phyloP scores from a whole-genome alignment of 176 grass and related monocot genomes.

The Rhynchospora breviuscula region DNA sequence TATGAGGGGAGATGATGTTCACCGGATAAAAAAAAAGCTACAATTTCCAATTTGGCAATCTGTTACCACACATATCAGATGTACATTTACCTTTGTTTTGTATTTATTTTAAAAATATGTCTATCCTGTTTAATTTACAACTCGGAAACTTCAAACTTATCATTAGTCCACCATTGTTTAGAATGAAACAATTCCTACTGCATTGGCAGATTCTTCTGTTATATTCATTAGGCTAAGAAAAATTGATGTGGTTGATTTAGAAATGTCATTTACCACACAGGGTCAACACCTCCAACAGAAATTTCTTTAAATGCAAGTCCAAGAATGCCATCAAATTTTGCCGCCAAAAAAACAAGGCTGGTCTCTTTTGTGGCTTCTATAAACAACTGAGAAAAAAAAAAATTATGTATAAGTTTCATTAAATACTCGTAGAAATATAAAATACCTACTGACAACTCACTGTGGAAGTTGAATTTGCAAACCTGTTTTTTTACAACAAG shows the following conservation, averaged over 20 bases:
- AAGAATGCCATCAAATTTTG: constrained; percentile 86
- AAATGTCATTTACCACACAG: constrained; percentile 53
- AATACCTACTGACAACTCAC: neutral
- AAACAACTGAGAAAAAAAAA: constrained; percentile 39
- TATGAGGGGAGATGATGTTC: neutral
- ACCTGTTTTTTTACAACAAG: constrained; percentile 75
- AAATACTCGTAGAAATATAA: neutral
- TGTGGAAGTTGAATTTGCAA: neutral
- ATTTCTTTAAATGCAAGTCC: constrained; percentile 88
- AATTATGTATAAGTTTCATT: neutral
- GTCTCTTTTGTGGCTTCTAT: constrained; percentile 69
- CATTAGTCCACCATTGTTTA: neutral
- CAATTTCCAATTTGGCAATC: neutral
- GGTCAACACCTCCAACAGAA: constrained; percentile 40
- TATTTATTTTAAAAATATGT: neutral
- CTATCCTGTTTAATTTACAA: neutral
- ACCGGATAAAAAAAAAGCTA: neutral
- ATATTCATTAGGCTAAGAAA: neutral
- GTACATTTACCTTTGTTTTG: no score
- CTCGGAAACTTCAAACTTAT: neutral
- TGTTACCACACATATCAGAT: no score
- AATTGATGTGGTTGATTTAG: neutral
- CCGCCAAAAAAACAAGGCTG: constrained; percentile 55
- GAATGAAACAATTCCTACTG: neutral
- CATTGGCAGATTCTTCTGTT: neutral